Conservation (phyloP, 768 basidiomycete species). For the Paxillus involutus region DNA sequence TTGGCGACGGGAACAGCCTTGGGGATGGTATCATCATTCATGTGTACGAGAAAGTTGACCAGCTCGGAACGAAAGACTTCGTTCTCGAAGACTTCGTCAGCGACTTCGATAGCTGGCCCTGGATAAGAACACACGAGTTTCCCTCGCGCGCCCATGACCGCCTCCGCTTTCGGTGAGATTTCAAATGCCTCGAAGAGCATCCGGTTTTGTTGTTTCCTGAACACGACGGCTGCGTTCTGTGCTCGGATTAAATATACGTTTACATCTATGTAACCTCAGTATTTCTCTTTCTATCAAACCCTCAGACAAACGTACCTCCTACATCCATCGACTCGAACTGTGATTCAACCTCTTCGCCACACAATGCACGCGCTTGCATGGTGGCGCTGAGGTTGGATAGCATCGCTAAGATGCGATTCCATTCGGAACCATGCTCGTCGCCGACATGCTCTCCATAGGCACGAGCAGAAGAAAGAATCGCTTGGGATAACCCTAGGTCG, state of each 20-base stretch:
- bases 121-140: slow-evolving; percentile 49
- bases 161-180: slow-evolving; percentile 34
- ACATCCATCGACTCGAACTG: slow-evolving; percentile 19
- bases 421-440: slow-evolving; percentile 14
- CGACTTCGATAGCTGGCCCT: slow-evolving; percentile 39
- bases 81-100: slow-evolving; percentile 18
- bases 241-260: slow-evolving; percentile 38
- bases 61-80: slow-evolving; percentile 32
- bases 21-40: slow-evolving; percentile 23
- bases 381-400: slow-evolving; percentile 20
- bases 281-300: not conserved
- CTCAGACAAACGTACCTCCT: slow-evolving; percentile 13
- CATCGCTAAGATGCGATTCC: slow-evolving; percentile 34
- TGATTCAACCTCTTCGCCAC: slow-evolving; percentile 5
- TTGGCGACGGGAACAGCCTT: no score
- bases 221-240: slow-evolving; percentile 49
- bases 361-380: not conserved
- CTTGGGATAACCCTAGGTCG: slow-evolving; percentile 27
- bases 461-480: slow-evolving; percentile 16
- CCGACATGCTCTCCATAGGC: slow-evolving; percentile 15
- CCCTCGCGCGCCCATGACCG: slow-evolving; percentile 38
- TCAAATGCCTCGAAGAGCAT: slow-evolving; percentile 49
- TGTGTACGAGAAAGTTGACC: slow-evolving; percentile 33
- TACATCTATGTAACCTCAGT: slow-evolving; percentile 29
- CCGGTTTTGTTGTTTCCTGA: slow-evolving; percentile 28